phyloP scores from a whole-genome alignment of 345 rosid species.

The Camelina neglecta region DNA sequence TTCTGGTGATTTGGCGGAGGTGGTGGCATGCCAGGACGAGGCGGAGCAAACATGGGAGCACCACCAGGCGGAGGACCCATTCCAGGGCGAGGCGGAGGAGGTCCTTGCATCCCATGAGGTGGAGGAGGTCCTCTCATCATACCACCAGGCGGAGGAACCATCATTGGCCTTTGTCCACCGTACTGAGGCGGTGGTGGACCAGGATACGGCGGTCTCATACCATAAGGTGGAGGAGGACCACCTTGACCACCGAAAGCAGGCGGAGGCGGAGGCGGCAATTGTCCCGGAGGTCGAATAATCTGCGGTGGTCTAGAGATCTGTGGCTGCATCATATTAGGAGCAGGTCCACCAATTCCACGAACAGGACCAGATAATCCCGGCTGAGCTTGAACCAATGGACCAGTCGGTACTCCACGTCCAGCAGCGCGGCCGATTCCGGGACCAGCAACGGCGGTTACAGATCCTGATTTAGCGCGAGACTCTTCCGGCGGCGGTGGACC shows the following conservation, averaged over 20 bases:
- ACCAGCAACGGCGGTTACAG: conserved; percentile 71
- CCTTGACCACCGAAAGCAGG: conserved; percentile 73
- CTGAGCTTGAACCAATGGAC: conserved; percentile 92
- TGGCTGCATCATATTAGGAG: conserved; percentile 98
- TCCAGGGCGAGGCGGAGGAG: conserved; percentile 84
- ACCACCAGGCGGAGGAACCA: conserved; percentile 64
- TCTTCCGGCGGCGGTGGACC: conserved; percentile 97
- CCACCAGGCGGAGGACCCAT: conserved; percentile 96
- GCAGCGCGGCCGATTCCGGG: conserved; percentile 97
- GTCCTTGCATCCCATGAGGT: conserved; percentile 77
- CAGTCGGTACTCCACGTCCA: conserved; percentile 95
- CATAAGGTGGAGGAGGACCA: conserved; percentile 72
- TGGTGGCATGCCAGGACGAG: conserved; percentile 77
- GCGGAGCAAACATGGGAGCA: conserved; percentile 55
- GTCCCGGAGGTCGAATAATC: conserved; percentile 82
- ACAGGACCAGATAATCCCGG: conserved; percentile 97
- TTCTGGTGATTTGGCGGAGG: conserved; percentile 71
- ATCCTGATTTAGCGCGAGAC: conserved; percentile 82
- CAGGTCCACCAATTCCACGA: conserved; percentile 96
- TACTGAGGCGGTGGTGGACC: conserved; percentile 60
- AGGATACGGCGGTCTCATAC: conserved; percentile 64
- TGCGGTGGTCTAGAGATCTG: conserved; percentile 88
- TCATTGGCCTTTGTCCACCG: conserved; percentile 66
- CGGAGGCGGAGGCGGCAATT: conserved; percentile 71
- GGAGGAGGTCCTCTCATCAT: conserved; percentile 93